These are phyloP conservation scores for Phragmites australis DNA, from an alignment of 176 grass and related monocot genomes.

Conservation along the genomic window DNA sequence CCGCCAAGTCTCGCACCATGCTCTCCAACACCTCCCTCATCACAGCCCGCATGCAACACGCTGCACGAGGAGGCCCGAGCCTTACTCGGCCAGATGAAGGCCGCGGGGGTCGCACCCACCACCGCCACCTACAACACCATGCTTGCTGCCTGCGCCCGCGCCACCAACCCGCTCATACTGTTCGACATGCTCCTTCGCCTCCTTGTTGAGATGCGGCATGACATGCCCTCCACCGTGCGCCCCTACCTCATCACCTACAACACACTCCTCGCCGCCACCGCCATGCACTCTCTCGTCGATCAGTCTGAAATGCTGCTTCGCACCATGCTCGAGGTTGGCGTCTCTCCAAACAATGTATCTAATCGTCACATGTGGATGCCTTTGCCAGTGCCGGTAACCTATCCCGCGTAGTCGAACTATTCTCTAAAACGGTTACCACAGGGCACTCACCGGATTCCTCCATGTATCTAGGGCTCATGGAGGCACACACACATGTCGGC, in stretches of 20 bases:
- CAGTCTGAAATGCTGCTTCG: conserved; percentile 88
- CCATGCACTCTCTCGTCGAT: conserved; percentile 60
- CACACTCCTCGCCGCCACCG: conserved; percentile 73
- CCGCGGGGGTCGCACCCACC: conserved; percentile 61
- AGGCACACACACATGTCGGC: conserved; percentile 69
- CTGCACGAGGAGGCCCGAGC: conserved; percentile 65
- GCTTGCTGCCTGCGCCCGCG: conserved; percentile 80
- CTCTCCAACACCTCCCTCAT: conserved; percentile 96
- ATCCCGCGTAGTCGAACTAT: conserved; percentile 58
- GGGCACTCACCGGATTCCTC: conserved; percentile 63
- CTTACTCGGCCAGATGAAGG: conserved; percentile 84
- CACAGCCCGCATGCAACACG: conserved; percentile 75
- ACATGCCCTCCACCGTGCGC: conserved; percentile 59
- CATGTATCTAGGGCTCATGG: conserved; percentile 84
- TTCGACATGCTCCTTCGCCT: conserved; percentile 77
- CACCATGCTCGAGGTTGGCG: conserved; percentile 81
- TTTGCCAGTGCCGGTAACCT: conserved; percentile 58
- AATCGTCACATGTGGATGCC: conserved; percentile 63
- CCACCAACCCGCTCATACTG: conserved; percentile 58
- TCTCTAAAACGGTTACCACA: conserved; percentile 57
- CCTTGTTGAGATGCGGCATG: conserved; percentile 94
- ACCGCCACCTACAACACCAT: conserved; percentile 88
- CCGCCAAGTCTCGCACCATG: conserved; percentile 55
- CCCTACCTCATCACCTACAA: conserved; percentile 94
- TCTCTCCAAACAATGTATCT: conserved; percentile 59